Percentiles rank a stretch among this genome's conserved stretches.
Evolutionary conservation across 2,329 filamentous ascomycete genomes (phyloP).

Genomic region (Arthrobotrys megalospora): DNA sequence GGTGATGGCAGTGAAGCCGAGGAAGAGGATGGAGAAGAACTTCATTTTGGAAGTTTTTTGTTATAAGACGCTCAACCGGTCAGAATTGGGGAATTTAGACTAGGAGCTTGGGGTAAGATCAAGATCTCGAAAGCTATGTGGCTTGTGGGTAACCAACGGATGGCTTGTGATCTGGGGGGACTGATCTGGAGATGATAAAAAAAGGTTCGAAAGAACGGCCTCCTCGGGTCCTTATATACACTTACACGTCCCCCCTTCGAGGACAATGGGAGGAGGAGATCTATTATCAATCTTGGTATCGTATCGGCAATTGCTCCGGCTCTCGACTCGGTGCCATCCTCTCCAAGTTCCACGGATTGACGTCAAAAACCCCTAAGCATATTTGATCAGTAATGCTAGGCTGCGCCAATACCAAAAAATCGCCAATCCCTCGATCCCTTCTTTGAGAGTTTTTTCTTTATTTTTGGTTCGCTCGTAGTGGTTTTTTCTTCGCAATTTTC

Average conservation of each 20-base stretch:
- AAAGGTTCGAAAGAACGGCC: not conserved
- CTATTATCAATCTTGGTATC: constrained; percentile 3
- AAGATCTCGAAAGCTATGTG: constrained; percentile 22
- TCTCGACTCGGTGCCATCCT: constrained; percentile 15
- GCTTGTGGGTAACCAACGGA: constrained; percentile 11
- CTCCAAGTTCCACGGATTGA: constrained; percentile 35
- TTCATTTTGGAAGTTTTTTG: constrained; percentile 63
- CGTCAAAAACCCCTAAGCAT: constrained; percentile 34
- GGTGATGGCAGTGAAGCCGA: constrained; percentile 60
- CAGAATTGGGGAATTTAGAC: constrained; percentile 37
- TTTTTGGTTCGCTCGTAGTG: not conserved
- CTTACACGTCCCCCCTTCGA: not conserved
- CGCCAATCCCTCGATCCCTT: constrained; percentile 8
- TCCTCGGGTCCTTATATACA: constrained; percentile 35
- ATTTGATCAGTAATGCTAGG: constrained; percentile 47
- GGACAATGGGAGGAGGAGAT: not conserved
- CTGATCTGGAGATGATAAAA: constrained; percentile 35
- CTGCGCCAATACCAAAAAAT: not conserved
- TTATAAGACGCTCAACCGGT: constrained; percentile 27
- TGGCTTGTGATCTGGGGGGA: constrained; percentile 32
- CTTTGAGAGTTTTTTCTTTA: too few relatives aligned
- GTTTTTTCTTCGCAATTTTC: constrained; percentile 7
- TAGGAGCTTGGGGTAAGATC: constrained; percentile 24
- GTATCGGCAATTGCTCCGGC: constrained; percentile 6
- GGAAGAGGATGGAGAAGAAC: constrained; percentile 60